Evolutionary conservation across 495 filamentous ascomycete species (phyloP), one percentile per base, ranked within the genome.

Genomic region (Platismatia glauca): DNA sequence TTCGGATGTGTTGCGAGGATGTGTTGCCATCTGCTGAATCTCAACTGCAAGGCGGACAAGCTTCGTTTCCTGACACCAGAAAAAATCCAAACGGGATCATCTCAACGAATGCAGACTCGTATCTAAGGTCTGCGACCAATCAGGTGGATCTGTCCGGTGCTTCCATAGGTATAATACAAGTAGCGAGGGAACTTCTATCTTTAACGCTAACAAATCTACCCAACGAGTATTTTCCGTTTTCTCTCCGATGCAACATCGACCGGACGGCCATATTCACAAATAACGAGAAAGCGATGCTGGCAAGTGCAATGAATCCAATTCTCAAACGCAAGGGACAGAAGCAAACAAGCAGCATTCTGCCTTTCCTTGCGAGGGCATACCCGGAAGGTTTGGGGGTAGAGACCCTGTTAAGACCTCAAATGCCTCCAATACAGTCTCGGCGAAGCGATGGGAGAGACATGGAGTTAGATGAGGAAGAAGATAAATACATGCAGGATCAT

Each of bases 301-400:
- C 90, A 35, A 91, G 89, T 71, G 83, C 90, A 16, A 74, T 95
- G 58, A 88, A 93, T 72, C 89, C 90, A 2, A 80, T 85, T 60
- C 76, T 81, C 18, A 81, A 81, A 41, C 75, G 77, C 52, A 80
- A 80, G 52, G 82, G 84, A 4, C 79, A 79, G 34, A 78, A 73
- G 35, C 78, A 78, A 44, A 80, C 81, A 61, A 76, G 84, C 18
- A 90, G 87, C 67, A 86, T 95, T 55, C 73, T 97, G 34, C 91
- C 91, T 9, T 86, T 93, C 65, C 74, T 95, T 33, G 81, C 81
- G 31, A 76, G 82, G 59, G 76, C 76, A 50, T 87, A 83, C 68
- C 76, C 84, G 1, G 73, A 77, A 37, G 79, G 84, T 52, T 73
- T 82, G 61, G 81, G 79, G 22, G 86, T 93, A 1, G 90, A 96